Percentiles rank a stretch among this genome's conserved stretches.
Evolutionary conservation across 2,329 filamentous ascomycete genomes (phyloP).

Genomic region (Epichloe bromicola): DNA sequence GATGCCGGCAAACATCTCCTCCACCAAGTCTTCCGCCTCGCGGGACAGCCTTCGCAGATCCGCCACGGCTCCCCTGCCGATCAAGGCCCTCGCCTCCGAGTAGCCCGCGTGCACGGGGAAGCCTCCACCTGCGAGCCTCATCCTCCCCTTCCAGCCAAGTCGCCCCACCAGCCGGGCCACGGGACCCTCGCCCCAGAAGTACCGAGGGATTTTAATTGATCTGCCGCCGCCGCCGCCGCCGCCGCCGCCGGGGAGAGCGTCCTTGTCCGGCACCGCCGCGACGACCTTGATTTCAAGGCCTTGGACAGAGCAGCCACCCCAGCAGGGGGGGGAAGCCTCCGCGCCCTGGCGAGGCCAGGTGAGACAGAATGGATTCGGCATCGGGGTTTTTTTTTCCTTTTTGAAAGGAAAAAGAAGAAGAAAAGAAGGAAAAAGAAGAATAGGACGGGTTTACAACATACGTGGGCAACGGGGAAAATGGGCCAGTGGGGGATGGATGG

Average conservation of each 20-base stretch:
- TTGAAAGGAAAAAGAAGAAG: background rate
- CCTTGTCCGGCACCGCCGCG: background rate
- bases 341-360: background rate
- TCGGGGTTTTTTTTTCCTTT: background rate
- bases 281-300: constrained; percentile 7
- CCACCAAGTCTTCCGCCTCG: constrained; percentile 6
- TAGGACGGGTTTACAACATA: no score
- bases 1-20: constrained; percentile 7
- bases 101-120: constrained; percentile 7
- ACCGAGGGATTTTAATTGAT: constrained; percentile 3
- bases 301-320: constrained; percentile 7
- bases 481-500: no score
- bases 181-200: constrained; percentile 8
- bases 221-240: background rate
- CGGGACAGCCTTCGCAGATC: constrained; percentile 7
- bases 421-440: background rate
- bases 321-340: background rate
- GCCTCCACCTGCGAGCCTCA: no score
- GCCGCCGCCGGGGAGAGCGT: background rate
- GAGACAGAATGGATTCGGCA: constrained; percentile 4
- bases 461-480: no score
- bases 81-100: constrained; percentile 7
- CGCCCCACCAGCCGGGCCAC: background rate
- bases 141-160: background rate
- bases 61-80: constrained; percentile 6